Conservation (phyloP, 202 grass and related monocot species). For the Digitaria exilis region DNA sequence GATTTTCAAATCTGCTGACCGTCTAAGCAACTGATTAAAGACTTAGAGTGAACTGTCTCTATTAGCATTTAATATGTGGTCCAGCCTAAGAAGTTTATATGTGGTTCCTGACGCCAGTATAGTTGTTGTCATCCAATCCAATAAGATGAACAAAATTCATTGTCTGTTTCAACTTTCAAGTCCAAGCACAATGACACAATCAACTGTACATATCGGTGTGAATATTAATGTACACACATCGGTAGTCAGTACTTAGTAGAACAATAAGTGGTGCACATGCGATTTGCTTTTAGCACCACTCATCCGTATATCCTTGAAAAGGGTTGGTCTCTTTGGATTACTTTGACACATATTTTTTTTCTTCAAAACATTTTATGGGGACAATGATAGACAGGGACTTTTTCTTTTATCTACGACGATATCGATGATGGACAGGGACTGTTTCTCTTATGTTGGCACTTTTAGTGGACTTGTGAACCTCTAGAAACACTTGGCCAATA, state of each 20-base stretch:
- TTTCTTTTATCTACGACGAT: not conserved
- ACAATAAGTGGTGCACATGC: not conserved
- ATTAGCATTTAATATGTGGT: not conserved
- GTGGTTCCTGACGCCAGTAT: not conserved
- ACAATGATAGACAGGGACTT: not conserved
- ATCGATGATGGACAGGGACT: not conserved
- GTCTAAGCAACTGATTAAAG: not conserved
- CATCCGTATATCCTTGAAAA: not conserved
- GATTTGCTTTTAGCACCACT: not conserved
- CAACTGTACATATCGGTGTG: not conserved
- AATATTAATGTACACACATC: not conserved
- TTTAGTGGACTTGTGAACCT: constrained; percentile 1
- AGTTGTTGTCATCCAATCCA: not conserved
- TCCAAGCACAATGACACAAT: not conserved
- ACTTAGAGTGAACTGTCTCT: not conserved
- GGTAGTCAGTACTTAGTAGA: not conserved
- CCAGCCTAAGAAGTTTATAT: not conserved
- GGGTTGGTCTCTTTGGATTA: not conserved
- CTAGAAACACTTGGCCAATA: not conserved
- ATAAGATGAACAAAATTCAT: not conserved
- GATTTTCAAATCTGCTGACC: not conserved
- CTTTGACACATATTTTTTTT: not conserved
- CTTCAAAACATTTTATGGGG: not conserved
- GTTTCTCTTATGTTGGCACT: not conserved
- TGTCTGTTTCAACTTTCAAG: constrained; percentile 21